Conservation (phyloP, 768 basidiomycete species). For the Pleurotus tuoliensis region DNA sequence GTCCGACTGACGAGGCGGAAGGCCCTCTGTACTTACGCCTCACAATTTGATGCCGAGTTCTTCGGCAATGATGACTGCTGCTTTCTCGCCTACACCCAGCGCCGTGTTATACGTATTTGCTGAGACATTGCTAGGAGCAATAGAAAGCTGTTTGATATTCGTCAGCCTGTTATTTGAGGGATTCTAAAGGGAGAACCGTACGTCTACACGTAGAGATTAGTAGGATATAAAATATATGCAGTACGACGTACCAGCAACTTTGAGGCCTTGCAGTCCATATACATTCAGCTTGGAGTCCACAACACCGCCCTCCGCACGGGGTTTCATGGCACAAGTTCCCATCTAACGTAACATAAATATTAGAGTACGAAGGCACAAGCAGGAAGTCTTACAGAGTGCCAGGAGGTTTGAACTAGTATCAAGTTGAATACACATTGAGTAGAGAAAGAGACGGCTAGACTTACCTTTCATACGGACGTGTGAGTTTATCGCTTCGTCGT, state of each 20-base stretch:
- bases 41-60: slow-evolving; percentile 32
- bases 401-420: slow-evolving; percentile 33
- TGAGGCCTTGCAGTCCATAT: slow-evolving; percentile 53
- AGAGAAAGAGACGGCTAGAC: not conserved
- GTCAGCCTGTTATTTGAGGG: slow-evolving; percentile 4
- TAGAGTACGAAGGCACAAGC: not conserved
- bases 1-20: too few relatives aligned
- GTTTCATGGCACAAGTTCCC: slow-evolving; percentile 69
- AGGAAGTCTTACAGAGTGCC: slow-evolving; percentile 37
- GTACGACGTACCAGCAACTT: slow-evolving; percentile 45
- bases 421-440: not conserved
- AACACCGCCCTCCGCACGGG: slow-evolving; percentile 52
- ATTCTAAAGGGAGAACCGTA: not conserved
- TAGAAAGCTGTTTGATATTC: slow-evolving; percentile 24
- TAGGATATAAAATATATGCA: not conserved
- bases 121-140: slow-evolving; percentile 34
- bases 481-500: slow-evolving; percentile 3
- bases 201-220: too few relatives aligned
- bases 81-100: slow-evolving; percentile 58
- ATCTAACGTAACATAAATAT: slow-evolving; percentile 29
- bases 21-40: not conserved
- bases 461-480: not conserved
- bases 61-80: slow-evolving; percentile 53
- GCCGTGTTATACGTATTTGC: slow-evolving; percentile 41
- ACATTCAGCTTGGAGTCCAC: slow-evolving; percentile 62